Base-by-base conservation (phyloP, 169 alveolate genomes). In the Cystoisospora suis region DNA sequence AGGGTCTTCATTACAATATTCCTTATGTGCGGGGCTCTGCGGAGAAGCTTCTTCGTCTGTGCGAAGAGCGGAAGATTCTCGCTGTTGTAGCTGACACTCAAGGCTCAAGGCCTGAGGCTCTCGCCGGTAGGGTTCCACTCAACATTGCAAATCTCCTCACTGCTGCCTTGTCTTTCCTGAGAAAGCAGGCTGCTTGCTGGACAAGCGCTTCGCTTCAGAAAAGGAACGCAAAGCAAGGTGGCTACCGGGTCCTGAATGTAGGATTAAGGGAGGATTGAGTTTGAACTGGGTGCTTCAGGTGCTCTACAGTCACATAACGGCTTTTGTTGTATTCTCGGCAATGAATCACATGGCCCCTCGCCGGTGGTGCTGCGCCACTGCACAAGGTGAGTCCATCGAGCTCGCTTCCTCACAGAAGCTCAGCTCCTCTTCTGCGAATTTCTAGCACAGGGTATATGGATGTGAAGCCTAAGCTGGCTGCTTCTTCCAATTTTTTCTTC, bases 291-390 rank as follows among this genome's bases (percentile, higher is more conserved):
- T n/a, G n/a, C n/a, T n/a, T 29, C 56, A 72, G 83, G 34, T 17
- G 83, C 27, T 47, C n/a, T 72, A 29, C 17, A 9, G 56, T 38
- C 53, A 20, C 56, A 42, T 38, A 44, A 46, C 36, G 91, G 91
- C 29, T 32, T 87, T 34, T 87, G 91, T 34, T 69, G 86, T 58
- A 49, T 87, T 34, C 81, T 87, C 38, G 91, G 91, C 79, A 72
- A 53, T 59, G 91, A 87, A 40, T 87, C 91, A 1, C 40, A 12
- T 20, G 91, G 91, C 40, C 79, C 81, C 17, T 46, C 85, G 23
- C 85, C 61, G 23, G 27, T 61, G 47, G 5, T 86, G 6, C 81
- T 58, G 38, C 59, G 38, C 36, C 58, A 32, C 34, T 80, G 88
- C 75, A 23, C n/a, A 45, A 46, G 75, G 88, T 53, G 15, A 80